Percentiles rank a stretch among this genome's conserved stretches.
Evolutionary conservation across 306 rosid species (phyloP).

Genomic region (Dryas drummondii): DNA sequence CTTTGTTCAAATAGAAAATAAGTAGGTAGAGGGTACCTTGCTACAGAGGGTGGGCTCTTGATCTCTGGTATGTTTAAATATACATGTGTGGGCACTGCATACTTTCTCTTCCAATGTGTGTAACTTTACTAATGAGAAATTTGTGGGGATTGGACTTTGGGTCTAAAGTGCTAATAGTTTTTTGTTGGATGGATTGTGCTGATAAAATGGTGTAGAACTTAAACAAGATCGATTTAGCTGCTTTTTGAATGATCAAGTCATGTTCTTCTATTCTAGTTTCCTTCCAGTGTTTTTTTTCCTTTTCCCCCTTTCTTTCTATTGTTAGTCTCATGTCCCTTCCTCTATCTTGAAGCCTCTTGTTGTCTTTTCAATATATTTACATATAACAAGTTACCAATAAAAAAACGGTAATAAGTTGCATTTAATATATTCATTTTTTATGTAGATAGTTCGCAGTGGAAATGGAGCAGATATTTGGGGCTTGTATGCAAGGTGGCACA

Average conservation of each 20-base stretch:
- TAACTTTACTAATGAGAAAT: not conserved
- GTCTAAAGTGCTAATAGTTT: not conserved
- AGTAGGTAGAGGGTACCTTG: not conserved
- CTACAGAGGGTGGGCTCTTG: not conserved
- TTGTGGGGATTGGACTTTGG: not conserved
- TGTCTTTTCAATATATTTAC: not conserved
- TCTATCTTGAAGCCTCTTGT: not conserved
- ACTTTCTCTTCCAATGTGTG: not conserved
- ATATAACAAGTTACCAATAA: not conserved
- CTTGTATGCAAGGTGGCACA: conserved; percentile 92
- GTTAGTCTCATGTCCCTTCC: not conserved
- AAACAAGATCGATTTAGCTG: not conserved
- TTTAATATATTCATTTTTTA: conserved; percentile 22
- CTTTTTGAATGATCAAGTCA: not conserved
- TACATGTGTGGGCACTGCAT: not conserved
- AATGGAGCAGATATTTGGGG: conserved; percentile 79
- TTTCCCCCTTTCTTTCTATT: not conserved
- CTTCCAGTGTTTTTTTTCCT: not conserved
- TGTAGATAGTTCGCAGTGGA: conserved; percentile 73
- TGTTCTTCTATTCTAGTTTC: not conserved
- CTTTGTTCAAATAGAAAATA: not conserved
- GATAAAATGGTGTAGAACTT: not conserved
- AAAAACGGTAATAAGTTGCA: not conserved
- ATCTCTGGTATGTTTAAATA: not conserved
- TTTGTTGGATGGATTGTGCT: not conserved